Conservation (phyloP, 2,329 filamentous ascomycete species). For the Aspergillus sclerotialis region DNA sequence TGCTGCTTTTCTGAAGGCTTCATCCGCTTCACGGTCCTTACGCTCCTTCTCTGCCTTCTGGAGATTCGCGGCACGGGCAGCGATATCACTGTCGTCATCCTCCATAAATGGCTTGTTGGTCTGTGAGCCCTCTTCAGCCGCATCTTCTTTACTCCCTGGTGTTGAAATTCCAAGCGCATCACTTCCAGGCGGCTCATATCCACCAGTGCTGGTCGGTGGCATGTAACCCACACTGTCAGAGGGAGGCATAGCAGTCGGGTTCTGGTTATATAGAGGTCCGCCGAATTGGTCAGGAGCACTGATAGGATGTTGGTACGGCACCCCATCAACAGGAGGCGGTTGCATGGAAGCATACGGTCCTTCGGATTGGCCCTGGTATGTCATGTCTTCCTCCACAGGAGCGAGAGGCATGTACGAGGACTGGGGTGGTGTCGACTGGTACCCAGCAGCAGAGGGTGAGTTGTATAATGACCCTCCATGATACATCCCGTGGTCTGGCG, state of each 20-base stretch:
- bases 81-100: slow-evolving; percentile 67
- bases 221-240: slow-evolving; percentile 27
- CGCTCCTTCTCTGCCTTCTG: slow-evolving; percentile 57
- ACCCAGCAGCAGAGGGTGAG: slow-evolving; percentile 23
- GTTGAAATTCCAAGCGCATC: slow-evolving; percentile 27
- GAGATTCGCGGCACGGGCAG: slow-evolving; percentile 45
- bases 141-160: slow-evolving; percentile 44
- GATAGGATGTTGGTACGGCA: slow-evolving; percentile 19
- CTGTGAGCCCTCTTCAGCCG: slow-evolving; percentile 53
- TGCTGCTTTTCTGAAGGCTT: slow-evolving; percentile 77
- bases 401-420: slow-evolving; percentile 32
- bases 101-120: slow-evolving; percentile 78
- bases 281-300: slow-evolving; percentile 11
- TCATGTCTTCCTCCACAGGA: slow-evolving; percentile 32
- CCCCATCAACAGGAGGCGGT: slow-evolving; percentile 19
- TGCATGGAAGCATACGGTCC: slow-evolving; percentile 10
- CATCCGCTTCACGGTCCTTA: slow-evolving; percentile 72
- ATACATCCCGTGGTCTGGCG: slow-evolving; percentile 27
- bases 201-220: slow-evolving; percentile 19
- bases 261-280: slow-evolving; percentile 14
- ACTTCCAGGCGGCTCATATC: slow-evolving; percentile 33
- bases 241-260: slow-evolving; percentile 12
- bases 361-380: slow-evolving; percentile 19
- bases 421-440: slow-evolving; percentile 32
- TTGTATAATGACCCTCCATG: slow-evolving; percentile 23